Evolutionary conservation across 2,329 filamentous ascomycete species (phyloP).

Genomic region (Sclerotiophoma versabilis): DNA sequence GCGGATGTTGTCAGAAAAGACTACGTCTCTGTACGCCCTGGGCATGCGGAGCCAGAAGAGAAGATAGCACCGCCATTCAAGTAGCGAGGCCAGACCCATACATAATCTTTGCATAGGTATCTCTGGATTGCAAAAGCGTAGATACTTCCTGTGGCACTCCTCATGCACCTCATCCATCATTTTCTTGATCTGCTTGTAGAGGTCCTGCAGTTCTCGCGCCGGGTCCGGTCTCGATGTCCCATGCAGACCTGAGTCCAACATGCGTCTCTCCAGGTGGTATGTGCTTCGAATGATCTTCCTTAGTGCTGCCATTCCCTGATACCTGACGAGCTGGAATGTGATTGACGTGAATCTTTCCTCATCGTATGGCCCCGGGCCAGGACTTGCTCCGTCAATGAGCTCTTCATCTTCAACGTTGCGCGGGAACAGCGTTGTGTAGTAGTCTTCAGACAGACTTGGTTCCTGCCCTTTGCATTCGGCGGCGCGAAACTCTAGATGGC

Average conservation of each 20-base stretch:
- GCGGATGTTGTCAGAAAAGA: slow-evolving; percentile 46
- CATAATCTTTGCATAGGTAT: slow-evolving; percentile 43
- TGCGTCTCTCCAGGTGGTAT: slow-evolving; percentile 47
- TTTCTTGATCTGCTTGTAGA: slow-evolving; percentile 47
- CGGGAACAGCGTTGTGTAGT: slow-evolving; percentile 48
- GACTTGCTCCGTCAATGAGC: slow-evolving; percentile 46
- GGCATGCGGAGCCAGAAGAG: slow-evolving; percentile 51
- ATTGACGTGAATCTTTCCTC: slow-evolving; percentile 45
- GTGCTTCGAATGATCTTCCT: slow-evolving; percentile 47
- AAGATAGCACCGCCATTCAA: slow-evolving; percentile 49
- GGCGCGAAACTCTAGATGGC: slow-evolving; percentile 48
- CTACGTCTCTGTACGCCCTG: slow-evolving; percentile 44
- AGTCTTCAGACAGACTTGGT: slow-evolving; percentile 46
- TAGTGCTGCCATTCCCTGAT: slow-evolving; percentile 44
- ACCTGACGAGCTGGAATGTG: slow-evolving; percentile 47
- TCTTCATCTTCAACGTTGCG: slow-evolving; percentile 51
- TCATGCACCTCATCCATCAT: slow-evolving; percentile 47
- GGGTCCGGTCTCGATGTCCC: slow-evolving; percentile 45
- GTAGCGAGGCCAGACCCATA: slow-evolving; percentile 39
- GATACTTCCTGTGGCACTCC: slow-evolving; percentile 42
- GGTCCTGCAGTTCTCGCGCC: slow-evolving; percentile 40
- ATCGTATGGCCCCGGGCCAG: slow-evolving; percentile 39
- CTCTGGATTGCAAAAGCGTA: slow-evolving; percentile 41
- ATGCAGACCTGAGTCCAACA: slow-evolving; percentile 44
- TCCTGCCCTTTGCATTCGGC: slow-evolving; percentile 51